These are phyloP conservation scores for Penicillium sp. DNA, from an alignment of 2,329 filamentous ascomycete genomes.

Conservation along the genomic window DNA sequence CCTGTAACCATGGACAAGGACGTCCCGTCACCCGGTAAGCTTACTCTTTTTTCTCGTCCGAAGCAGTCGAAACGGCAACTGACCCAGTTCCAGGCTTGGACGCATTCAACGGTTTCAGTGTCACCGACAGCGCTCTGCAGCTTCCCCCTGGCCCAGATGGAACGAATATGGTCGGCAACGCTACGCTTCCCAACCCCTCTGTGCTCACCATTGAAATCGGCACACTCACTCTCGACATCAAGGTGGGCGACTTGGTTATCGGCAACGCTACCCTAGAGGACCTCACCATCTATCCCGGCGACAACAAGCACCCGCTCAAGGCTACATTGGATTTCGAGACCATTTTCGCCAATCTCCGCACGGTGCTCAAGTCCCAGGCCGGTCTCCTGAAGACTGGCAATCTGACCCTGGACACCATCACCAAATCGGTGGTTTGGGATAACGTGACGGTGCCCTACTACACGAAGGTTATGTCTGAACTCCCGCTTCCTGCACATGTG, in stretches of 20 bases:
- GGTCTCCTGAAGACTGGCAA: constrained; percentile 25
- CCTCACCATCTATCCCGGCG: constrained; percentile 51
- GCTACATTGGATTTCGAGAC: constrained; percentile 45
- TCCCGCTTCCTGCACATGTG: constrained; percentile 29
- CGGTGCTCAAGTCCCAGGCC: constrained; percentile 25
- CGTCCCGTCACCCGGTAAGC: constrained; percentile 33
- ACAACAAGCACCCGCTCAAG: constrained; percentile 48
- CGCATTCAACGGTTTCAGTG: constrained; percentile 46
- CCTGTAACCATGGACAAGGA: constrained; percentile 34
- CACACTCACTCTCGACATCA: constrained; percentile 51
- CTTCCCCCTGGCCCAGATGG: constrained; percentile 40
- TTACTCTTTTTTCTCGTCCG: background rate
- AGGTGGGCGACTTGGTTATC: constrained; percentile 45
- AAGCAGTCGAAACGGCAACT: constrained; percentile 2
- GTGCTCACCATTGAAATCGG: constrained; percentile 53
- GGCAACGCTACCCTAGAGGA: constrained; percentile 49
- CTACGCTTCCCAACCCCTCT: constrained; percentile 55
- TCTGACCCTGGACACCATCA: constrained; percentile 26
- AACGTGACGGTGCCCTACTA: constrained; percentile 34
- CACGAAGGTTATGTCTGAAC: constrained; percentile 29
- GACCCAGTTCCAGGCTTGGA: constrained; percentile 45
- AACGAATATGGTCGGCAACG: constrained; percentile 51
- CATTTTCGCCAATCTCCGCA: constrained; percentile 26
- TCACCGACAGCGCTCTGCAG: constrained; percentile 46
- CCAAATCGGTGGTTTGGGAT: constrained; percentile 27